Percentiles rank a stretch among this genome's conserved stretches.
These are phyloP conservation scores for Boletus reticuloceps DNA, from an alignment of 768 basidiomycete species.

Conservation along the genomic window DNA sequence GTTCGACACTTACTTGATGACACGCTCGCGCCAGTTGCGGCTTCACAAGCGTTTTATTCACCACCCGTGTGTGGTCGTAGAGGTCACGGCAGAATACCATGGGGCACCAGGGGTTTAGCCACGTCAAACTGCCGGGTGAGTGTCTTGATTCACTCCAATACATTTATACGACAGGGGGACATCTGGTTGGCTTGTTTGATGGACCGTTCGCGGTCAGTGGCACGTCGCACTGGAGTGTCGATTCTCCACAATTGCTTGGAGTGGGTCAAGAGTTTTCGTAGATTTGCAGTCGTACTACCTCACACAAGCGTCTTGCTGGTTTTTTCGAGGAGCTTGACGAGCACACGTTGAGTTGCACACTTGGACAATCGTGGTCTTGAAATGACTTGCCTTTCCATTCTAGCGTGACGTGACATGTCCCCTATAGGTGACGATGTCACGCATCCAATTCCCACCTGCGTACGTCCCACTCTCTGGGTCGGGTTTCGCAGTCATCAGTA, in stretches of 20 bases:
- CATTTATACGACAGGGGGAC: constrained; percentile 25
- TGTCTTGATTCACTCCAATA: constrained; percentile 32
- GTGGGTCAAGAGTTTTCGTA: constrained; percentile 1
- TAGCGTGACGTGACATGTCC: constrained; percentile 28
- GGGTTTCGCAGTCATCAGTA: neutral
- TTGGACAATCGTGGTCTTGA: constrained; percentile 25
- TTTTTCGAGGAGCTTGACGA: constrained; percentile 21
- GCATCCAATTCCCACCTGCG: constrained; percentile 5
- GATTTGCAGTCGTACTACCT: constrained; percentile 23
- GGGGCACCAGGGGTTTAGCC: neutral
- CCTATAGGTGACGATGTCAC: constrained; percentile 31
- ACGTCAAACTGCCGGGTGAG: constrained; percentile 24
- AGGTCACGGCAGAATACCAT: constrained; percentile 3
- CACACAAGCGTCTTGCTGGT: constrained; percentile 26
- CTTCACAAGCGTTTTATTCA: constrained; percentile 12
- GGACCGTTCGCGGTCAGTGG: neutral
- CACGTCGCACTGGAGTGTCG: constrained; percentile 1
- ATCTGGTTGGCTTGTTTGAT: constrained; percentile 7
- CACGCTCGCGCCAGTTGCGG: constrained; percentile 15
- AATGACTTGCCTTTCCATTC: constrained; percentile 27
- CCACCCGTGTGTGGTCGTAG: constrained; percentile 3
- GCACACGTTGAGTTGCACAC: constrained; percentile 31
- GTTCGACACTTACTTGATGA: constrained; percentile 23
- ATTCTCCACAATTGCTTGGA: constrained; percentile 7
- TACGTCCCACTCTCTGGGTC: neutral